Evolutionary conservation across 352 stramenopile genomes (phyloP), one percentile per base, ranked within the genome.

Genomic region (Phytophthora sp.): DNA sequence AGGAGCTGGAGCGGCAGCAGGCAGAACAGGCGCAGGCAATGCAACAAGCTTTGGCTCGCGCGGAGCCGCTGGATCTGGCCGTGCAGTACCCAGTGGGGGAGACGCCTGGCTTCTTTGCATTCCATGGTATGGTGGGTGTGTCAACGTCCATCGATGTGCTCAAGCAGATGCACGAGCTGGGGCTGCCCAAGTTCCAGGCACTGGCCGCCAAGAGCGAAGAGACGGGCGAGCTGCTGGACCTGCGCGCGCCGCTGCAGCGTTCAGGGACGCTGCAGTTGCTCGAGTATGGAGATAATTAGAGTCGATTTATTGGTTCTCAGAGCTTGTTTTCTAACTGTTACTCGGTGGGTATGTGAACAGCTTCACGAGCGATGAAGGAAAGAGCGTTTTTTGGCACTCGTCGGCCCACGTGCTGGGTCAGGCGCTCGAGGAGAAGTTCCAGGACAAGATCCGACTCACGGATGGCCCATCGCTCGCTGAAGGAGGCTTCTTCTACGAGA

Each of bases 401-500:
- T 98, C 93, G 1, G 97, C 97, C 1, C 98, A 99, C 73, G 95
- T 99, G n/a, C 84, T 99, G 41, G 98, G 98, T 23, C 94, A 99
- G 77, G 97, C 97, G 15, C 87, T 99, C 35, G 98, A 99, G 70
- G 82, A 95, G 50, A 91, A 98, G 67, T 99, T 98, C 79, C 91
- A 96, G 41, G 93, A 92, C 49, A 94, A 99, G 58, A 89, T 99
- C 27, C 98, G 94, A 23, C 96, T 99, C 7, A 86, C 69, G 30
- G 85, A 94, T 69, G 98, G 98, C 29, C 98, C 98, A 16, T 82
- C 98, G 26, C 71, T 99, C n/a, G 75, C 59, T 23, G 92, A 98
- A 45, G 94, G 96, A 61, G 98, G 98, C 23, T 99, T 99, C 74
- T 99, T 99, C 77, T 99, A 99, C 80, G 98, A 95, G 50, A 93